Base-by-base conservation (phyloP, 805 yeast species). In the Schizosaccharomyces octosporus region DNA sequence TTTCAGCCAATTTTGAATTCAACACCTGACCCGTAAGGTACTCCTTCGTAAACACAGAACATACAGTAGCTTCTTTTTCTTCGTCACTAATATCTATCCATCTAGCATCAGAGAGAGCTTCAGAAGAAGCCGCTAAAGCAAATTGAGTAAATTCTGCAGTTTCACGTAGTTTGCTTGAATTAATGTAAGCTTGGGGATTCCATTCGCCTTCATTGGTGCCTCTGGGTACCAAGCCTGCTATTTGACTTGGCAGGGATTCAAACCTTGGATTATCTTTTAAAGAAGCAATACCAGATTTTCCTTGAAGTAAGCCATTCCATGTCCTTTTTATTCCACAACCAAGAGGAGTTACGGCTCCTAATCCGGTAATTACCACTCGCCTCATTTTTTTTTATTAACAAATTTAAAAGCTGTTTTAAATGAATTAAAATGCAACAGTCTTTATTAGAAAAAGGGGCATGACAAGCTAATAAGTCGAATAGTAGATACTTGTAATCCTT, bases 351-450 rank as follows among this genome's bases (percentile, higher is more conserved):
- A 89, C 79, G 32, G 85, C 72, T 0, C 97, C 97, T 6, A 93
- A 69, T 0, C 98, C 98, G 0, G 98, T 93, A 0, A 90, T 83
- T 0, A 90, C 97, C 0, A 90, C 95, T 71, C 95, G 73, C 51
- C 65, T 59, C 55, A 42, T 43, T 31, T 15, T 59, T 45, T 24
- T 19, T 6, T 24, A 17, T 45, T 13, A 45, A 36, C 5, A 36
- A 7, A 36, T 13, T 36, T 11, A 36, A 36, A 36, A 36, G 4
- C 15, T 13, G 41, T 36, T 36, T 36, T 13, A 36, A 36, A 9
- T 36, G 13, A 36, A 2, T 36, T 13, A 36, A 13, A 36, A 36
- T 6, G 41, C 15, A 5, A 36, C 4, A 13, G 13, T 11, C 15
- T 5, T 36, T 5, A 3, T 2, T 11, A 7, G 1, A 36, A 36